These are phyloP conservation scores for Leccinum arenicola DNA, from an alignment of 768 basidiomycete genomes.

Conservation along the genomic window DNA sequence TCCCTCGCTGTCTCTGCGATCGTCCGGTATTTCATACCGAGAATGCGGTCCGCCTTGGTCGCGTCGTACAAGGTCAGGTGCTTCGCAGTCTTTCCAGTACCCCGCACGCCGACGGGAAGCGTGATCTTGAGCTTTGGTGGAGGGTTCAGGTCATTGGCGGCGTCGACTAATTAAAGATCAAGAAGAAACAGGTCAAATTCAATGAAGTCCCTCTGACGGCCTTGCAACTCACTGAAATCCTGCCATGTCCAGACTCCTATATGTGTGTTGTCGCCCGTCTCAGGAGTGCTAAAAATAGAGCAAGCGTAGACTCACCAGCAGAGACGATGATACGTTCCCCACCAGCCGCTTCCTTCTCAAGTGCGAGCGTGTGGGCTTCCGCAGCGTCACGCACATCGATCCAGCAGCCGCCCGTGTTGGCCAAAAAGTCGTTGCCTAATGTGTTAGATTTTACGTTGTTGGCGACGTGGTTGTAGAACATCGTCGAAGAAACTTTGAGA, in stretches of 20 bases:
- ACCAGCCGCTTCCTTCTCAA: background rate
- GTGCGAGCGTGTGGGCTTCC: background rate
- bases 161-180: background rate
- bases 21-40: background rate
- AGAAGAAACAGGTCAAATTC: background rate
- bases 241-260: background rate
- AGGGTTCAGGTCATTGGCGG: background rate
- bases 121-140: background rate
- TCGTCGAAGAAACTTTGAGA: background rate
- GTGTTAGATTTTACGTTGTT: background rate
- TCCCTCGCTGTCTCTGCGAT: background rate
- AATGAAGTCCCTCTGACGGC: background rate
- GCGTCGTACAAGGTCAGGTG: background rate
- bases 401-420: background rate
- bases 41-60: background rate
- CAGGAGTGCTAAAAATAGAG: background rate
- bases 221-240: background rate
- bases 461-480: background rate
- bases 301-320: background rate
- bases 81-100: background rate
- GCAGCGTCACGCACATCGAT: background rate
- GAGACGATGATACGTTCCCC: background rate
- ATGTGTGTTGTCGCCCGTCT: background rate
- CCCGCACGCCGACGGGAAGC: background rate
- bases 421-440: background rate